Evolutionary conservation across 1,139 yeast genomes (phyloP).

Genomic region (Yamadazyma pseudoaaseri): DNA sequence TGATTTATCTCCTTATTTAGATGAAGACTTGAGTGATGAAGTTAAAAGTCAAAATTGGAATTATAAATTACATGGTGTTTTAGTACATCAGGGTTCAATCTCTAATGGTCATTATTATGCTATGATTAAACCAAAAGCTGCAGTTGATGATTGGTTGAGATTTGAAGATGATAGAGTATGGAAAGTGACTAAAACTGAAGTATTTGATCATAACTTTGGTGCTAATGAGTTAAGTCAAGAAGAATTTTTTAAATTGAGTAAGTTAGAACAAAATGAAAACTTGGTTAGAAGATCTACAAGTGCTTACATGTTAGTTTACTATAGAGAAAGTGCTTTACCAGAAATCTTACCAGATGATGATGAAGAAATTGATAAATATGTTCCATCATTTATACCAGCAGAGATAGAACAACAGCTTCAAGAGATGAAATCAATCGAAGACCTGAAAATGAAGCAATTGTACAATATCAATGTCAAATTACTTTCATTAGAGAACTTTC

Average conservation of each 20-base stretch:
- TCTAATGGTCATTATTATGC: slow-evolving; percentile 97
- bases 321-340: slow-evolving; percentile 61
- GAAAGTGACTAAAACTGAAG: slow-evolving; percentile 79
- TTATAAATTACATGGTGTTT: slow-evolving; percentile 85
- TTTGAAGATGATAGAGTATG: slow-evolving; percentile 96
- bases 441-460: slow-evolving; percentile 77
- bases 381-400: slow-evolving; percentile 69
- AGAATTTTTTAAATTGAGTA: slow-evolving; percentile 48
- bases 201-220: slow-evolving; percentile 91
- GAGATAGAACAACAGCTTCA: slow-evolving; percentile 65
- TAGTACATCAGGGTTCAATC: slow-evolving; percentile 94
- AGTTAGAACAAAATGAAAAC: slow-evolving; percentile 63
- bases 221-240: slow-evolving; percentile 57
- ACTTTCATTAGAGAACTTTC: slow-evolving; percentile 51
- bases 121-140: slow-evolving; percentile 73
- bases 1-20: slow-evolving; percentile 78
- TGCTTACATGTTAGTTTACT: slow-evolving; percentile 95
- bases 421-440: slow-evolving; percentile 57
- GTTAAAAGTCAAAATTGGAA: slow-evolving; percentile 60
- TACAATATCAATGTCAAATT: slow-evolving; percentile 63
- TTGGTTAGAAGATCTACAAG: slow-evolving; percentile 78
- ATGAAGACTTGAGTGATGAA: slow-evolving; percentile 49
- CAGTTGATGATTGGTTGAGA: slow-evolving; percentile 73
- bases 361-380: slow-evolving; percentile 34
- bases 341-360: slow-evolving; percentile 61